These are phyloP conservation scores for Thermoascus crustaceus DNA, from an alignment of 2,329 filamentous ascomycete genomes.

Conservation along the genomic window DNA sequence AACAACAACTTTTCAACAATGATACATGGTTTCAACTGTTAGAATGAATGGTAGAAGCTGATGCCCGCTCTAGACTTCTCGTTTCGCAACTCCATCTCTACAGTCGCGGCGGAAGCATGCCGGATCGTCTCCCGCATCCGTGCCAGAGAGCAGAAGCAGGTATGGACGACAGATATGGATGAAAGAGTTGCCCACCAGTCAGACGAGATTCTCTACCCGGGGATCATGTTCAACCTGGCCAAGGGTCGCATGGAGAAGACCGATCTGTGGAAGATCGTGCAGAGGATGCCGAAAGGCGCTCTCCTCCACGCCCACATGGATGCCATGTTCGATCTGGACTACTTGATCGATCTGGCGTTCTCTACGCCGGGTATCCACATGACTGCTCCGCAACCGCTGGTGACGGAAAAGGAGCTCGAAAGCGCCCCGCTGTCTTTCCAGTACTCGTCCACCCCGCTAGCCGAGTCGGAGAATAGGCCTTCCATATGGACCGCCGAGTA, in stretches of 20 bases:
- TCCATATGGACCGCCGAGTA: slow-evolving; percentile 64
- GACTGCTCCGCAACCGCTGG: slow-evolving; percentile 49
- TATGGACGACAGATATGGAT: slow-evolving; percentile 70
- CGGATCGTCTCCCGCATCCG: slow-evolving; percentile 74
- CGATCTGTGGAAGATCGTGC: slow-evolving; percentile 75
- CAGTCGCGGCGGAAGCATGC: slow-evolving; percentile 68
- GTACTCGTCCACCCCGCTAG: slow-evolving; percentile 43
- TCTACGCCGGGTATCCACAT: slow-evolving; percentile 67
- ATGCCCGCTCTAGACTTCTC: slow-evolving; percentile 15
- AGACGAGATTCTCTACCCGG: slow-evolving; percentile 63
- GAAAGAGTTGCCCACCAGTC: slow-evolving; percentile 56
- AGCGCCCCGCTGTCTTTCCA: slow-evolving; percentile 54
- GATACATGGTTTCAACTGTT: too few relatives aligned
- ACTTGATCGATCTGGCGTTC: slow-evolving; percentile 64
- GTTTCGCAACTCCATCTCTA: slow-evolving; percentile 53
- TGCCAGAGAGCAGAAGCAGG: slow-evolving; percentile 61
- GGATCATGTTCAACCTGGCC: slow-evolving; percentile 88
- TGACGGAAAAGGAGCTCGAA: slow-evolving; percentile 45
- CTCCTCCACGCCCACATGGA: slow-evolving; percentile 71
- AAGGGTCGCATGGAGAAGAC: slow-evolving; percentile 80
- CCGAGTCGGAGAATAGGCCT: slow-evolving; percentile 34
- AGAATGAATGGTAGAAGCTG: too few relatives aligned
- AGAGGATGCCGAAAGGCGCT: slow-evolving; percentile 76
- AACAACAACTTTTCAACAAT: background rate
- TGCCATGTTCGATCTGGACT: slow-evolving; percentile 84